phyloP scores from a whole-genome alignment of 805 yeast species.

The Starmera dryadoides region DNA sequence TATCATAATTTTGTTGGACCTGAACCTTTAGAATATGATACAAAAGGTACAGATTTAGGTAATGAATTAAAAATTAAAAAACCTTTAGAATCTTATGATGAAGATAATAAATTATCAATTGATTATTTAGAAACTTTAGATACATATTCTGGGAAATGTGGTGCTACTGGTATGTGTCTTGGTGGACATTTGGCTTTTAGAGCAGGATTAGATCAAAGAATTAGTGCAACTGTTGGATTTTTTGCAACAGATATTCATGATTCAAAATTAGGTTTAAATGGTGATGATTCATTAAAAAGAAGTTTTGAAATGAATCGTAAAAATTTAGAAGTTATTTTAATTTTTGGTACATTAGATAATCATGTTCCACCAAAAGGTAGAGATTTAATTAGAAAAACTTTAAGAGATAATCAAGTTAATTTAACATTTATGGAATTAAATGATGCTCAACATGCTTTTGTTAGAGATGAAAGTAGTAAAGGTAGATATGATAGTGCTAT shows the following conservation, averaged over 20 bases:
- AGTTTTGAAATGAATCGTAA: constrained; percentile 43
- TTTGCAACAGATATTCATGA: constrained; percentile 78
- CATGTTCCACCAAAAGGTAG: constrained; percentile 78
- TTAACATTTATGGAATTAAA: constrained; percentile 69
- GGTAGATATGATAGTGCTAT: constrained; percentile 81
- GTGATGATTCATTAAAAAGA: constrained; percentile 58
- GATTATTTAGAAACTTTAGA: constrained; percentile 51
- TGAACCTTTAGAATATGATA: constrained; percentile 63
- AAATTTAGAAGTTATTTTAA: constrained; percentile 52
- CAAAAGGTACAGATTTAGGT: constrained; percentile 69
- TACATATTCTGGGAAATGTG: constrained; percentile 66
- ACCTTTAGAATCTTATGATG: constrained; percentile 67
- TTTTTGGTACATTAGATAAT: constrained; percentile 73
- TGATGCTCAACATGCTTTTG: constrained; percentile 81
- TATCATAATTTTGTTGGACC: constrained; percentile 67
- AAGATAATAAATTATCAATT: constrained; percentile 57
- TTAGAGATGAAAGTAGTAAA: constrained; percentile 70
- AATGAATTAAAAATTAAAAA: constrained; percentile 60
- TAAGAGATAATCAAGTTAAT: constrained; percentile 52
- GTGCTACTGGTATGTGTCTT: constrained; percentile 83
- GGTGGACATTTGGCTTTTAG: constrained; percentile 81
- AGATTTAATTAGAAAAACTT: constrained; percentile 54
- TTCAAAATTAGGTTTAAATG: constrained; percentile 56
- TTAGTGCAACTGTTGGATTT: constrained; percentile 64
- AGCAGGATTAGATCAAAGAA: constrained; percentile 57